Conservation (phyloP, 768 basidiomycete genomes). For the Leccinum variicolor region DNA sequence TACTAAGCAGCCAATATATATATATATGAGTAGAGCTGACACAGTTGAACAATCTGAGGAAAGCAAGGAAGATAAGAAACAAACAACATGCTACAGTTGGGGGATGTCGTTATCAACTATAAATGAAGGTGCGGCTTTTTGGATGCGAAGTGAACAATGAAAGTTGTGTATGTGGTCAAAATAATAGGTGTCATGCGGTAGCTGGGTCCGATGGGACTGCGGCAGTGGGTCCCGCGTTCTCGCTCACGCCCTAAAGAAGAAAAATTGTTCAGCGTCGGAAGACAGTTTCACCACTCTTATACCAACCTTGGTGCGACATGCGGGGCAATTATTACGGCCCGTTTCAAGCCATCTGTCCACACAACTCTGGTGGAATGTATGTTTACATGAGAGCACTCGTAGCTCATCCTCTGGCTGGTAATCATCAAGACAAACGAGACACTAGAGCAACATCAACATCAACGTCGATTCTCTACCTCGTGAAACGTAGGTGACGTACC, state of each 20-base stretch:
- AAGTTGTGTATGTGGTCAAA: background rate
- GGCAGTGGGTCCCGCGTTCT: constrained; percentile 13
- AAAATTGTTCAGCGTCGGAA: background rate
- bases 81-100: constrained; percentile 28
- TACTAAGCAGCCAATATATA: constrained; percentile 20
- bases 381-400: constrained; percentile 77
- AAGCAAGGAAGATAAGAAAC: constrained; percentile 7
- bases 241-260: constrained; percentile 23
- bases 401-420: constrained; percentile 77
- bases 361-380: constrained; percentile 87
- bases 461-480: background rate
- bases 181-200: constrained; percentile 9
- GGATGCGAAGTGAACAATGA: constrained; percentile 1
- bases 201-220: background rate
- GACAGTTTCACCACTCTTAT: background rate
- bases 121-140: constrained; percentile 19
- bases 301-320: constrained; percentile 75
- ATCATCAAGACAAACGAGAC: constrained; percentile 85
- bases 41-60: constrained; percentile 10
- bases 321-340: constrained; percentile 89
- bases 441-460: constrained; percentile 38
- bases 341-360: constrained; percentile 87
- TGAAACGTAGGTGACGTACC: constrained; percentile 42
- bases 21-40: constrained; percentile 20
- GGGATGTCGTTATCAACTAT: constrained; percentile 1